Evolutionary conservation across 73 alveolate genomes (phyloP), one percentile per base, ranked within the genome.

Genomic region (Paramecium tetraurelia): DNA sequence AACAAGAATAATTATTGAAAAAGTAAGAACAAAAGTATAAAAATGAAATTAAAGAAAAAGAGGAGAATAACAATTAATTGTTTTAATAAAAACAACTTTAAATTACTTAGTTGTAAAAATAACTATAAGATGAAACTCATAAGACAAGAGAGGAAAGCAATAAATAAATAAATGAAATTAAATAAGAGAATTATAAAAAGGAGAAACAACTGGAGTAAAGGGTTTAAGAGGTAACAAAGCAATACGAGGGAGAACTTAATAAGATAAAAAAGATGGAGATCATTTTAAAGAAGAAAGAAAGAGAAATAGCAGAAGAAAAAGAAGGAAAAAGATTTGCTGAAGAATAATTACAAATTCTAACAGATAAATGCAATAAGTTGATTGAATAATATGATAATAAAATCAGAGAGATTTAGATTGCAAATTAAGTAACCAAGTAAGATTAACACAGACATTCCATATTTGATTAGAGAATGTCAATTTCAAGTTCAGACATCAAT

Each of bases 331-430:
- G 20, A 22, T 46, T 31, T 31, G 70, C 72, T 24, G 90, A 80
- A 46, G 70, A 80, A 80, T 14, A 80, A 46, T 46, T 44, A 31
- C 24, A 41, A 41, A 80, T 22, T 5, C 16, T 80, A 18, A 80
- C 35, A 48, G 72, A 80, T 9, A 80, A 80, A 46, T 20, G 90
- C 18, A 80, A 80, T 80, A 35, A 41, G 2, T 44, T 80, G 90
- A 80, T 80, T 14, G 90, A 80, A 31, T 12, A 40, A 44, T 80
- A 80, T 80, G 90, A 80, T 21, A 44, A 80, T 20, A 80, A 80
- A 48, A 44, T 80, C 7, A 40, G 58, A 41, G 90, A 80, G n/a
- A 44, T 44, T 11, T 35, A 24, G 20, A 44, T 44, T n/a, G 57
- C 43, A 41, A 80, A 80, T 24, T 46, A 41, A 41, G 41, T 44